Percentiles rank a stretch among this genome's conserved stretches.
phyloP scores from a whole-genome alignment of 2,329 filamentous ascomycete genomes.

The Colletotrichum sp. region DNA sequence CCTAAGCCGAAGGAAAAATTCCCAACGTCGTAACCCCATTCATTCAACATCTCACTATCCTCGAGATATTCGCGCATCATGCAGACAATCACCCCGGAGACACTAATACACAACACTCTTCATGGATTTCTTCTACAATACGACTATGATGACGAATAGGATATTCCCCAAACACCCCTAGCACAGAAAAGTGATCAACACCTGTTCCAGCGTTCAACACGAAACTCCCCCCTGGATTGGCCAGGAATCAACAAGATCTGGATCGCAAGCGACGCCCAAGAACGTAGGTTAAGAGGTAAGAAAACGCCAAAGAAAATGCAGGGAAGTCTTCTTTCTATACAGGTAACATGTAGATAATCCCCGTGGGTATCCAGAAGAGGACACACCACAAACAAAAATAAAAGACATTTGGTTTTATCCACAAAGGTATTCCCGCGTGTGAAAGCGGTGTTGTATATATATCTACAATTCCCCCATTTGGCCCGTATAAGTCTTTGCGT shows the following conservation, averaged over 20 bases:
- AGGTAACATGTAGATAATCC: background rate
- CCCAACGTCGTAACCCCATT: too few species aligned
- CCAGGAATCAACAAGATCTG: background rate
- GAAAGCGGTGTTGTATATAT: background rate
- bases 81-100: background rate
- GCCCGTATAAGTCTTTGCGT: background rate
- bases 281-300: background rate
- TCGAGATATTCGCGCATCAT: background rate
- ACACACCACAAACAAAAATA: background rate
- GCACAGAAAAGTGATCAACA: conserved; percentile 12
- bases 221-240: background rate
- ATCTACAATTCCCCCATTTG: background rate
- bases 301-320: background rate
- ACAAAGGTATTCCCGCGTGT: background rate
- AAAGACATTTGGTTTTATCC: background rate
- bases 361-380: background rate
- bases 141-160: conserved; percentile 4
- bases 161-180: background rate
- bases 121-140: conserved; percentile 6
- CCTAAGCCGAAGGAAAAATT: background rate
- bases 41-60: background rate
- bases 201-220: background rate
- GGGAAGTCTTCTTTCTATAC: background rate
- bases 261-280: conserved; percentile 13
- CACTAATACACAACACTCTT: background rate